These are phyloP conservation scores for Hyaloperonospora arabidopsidis DNA, from an alignment of 352 stramenopile genomes.

Conservation along the genomic window DNA sequence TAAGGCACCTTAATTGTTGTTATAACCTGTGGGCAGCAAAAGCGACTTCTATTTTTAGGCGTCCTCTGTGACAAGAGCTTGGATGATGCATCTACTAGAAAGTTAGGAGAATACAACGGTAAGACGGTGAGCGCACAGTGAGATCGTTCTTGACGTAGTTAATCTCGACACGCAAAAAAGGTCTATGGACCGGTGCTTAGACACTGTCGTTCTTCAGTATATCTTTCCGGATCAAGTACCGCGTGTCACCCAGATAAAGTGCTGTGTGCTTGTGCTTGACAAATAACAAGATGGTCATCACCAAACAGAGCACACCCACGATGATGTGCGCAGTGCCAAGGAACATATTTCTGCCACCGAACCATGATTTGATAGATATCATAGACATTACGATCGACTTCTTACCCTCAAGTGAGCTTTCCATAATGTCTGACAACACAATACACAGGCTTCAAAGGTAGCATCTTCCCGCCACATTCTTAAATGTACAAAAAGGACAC, in stretches of 20 bases:
- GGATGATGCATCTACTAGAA: too few relatives aligned
- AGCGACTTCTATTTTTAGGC: too few relatives aligned
- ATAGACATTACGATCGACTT: conserved; percentile 96
- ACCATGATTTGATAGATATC: conserved; percentile 90
- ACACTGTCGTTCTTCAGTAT: too few relatives aligned
- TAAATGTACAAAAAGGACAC: conserved; percentile 1
- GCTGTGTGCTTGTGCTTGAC: conserved; percentile 93
- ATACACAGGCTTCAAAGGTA: conserved; percentile 7
- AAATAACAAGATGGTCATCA: conserved; percentile 92
- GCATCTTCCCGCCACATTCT: neutral
- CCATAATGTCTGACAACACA: conserved; percentile 90
- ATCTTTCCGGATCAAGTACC: conserved; percentile 95
- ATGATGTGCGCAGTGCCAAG: conserved; percentile 94
- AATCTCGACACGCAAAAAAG: too few relatives aligned
- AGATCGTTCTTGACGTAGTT: too few relatives aligned
- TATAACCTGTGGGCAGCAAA: too few relatives aligned
- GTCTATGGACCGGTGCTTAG: too few relatives aligned
- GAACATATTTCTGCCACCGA: conserved; percentile 95
- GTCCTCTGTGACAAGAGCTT: too few relatives aligned
- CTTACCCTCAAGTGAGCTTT: conserved; percentile 90
- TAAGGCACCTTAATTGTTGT: too few relatives aligned
- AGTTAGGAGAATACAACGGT: too few relatives aligned
- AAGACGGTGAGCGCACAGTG: too few relatives aligned
- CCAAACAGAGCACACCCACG: conserved; percentile 90
- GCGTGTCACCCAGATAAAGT: conserved; percentile 90